Base-by-base conservation (phyloP, 257 asterid species). In the Forsythia viridissima region DNA sequence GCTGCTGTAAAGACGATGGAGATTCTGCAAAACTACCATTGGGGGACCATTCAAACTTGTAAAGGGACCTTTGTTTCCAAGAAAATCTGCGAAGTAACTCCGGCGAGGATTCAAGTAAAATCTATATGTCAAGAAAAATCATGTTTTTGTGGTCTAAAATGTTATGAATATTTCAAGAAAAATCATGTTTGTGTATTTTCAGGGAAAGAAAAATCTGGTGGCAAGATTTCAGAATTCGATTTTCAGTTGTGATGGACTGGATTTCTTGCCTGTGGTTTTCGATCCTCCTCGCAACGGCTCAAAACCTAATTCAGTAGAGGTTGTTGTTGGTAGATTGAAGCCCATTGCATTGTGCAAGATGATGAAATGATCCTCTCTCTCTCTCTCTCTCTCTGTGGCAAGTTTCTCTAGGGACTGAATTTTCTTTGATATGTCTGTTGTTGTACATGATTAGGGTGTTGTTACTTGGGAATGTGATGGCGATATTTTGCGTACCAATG, bases 101-200 rank as follows among this genome's bases (percentile, higher is more conserved):
- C 93, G 95, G 97, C 97, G 0, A 79, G 77, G 38, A 67, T 88
- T 30, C 97, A 91, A 87, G 97, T 90, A 1, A 41, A n/a, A 3
- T 41, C 13, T 6, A 3, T 6, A 3, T 46, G 5, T 16, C 0
- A 37, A 5, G 21, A 69, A 30, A 30, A 30, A 30, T 30, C 34
- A 30, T 30, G 34, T 30, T 30, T 30, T 30, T 30, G 34, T 30
- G 34, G 34, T 1, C 34, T 30, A 30, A 0, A 30, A 30, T 30
- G 34, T 30, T 1, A 30, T 30, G 34, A 30, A 30, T 30, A 30
- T 30, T 30, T 30, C 34, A 30, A 30, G 34, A 30, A 30, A 30
- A 30, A 30, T 30, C 34, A 30, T 30, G 59, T 15, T 51, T 51
- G n/a, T 15, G 4, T 15, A 34, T 78, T 21, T 52, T 30, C 79